Base-by-base conservation (phyloP, 805 yeast species). In the Monosporozyma solicola region DNA sequence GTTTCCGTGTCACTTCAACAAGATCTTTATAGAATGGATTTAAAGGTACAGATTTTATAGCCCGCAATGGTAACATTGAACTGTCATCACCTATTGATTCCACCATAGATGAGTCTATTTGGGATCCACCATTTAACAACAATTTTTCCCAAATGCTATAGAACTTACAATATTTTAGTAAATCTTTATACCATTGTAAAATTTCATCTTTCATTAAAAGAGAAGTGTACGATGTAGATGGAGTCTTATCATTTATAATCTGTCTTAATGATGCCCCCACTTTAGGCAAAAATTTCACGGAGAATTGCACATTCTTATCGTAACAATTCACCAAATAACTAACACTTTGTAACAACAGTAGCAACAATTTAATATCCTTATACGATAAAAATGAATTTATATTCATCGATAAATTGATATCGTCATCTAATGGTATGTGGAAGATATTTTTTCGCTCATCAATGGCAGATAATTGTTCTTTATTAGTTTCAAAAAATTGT, bases 251-350 rank as follows among this genome's bases (percentile, higher is more conserved):
- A 10, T 24, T 15, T 5, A 43, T 24, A 10, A 43, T 22, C 24
- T 43, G 15, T 13, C 29, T 24, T 24, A 43, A 43, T 4, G 67
- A 59, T 11, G 55, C 48, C 11, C 49, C 41, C 20, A 65, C 65
- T 49, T 67, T 67, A 1, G 71, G 69, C 43, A 67, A 49, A 45
- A 65, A 67, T 49, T 55, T 62, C 7, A 55, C 55, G 0, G 69
- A 65, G 51, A 66, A 67, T 51, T 64, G 64, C 3, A 67, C 61
- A 39, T 57, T 60, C 32, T 58, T 57, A 53, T 68, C 71, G 45
- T 64, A 62, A 35, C 69, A 67, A 47, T 67, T 68, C 3, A 63
- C 62, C 37, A 68, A 49, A 49, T 61, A 68, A 53, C 69, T 65
- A 8, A 66, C 61, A 54, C 70, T 65, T 53, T 68, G 72, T 20